These are phyloP conservation scores for Warburgia ugandensis DNA, from an alignment of 164 flowering plant genomes.

Conservation along the genomic window DNA sequence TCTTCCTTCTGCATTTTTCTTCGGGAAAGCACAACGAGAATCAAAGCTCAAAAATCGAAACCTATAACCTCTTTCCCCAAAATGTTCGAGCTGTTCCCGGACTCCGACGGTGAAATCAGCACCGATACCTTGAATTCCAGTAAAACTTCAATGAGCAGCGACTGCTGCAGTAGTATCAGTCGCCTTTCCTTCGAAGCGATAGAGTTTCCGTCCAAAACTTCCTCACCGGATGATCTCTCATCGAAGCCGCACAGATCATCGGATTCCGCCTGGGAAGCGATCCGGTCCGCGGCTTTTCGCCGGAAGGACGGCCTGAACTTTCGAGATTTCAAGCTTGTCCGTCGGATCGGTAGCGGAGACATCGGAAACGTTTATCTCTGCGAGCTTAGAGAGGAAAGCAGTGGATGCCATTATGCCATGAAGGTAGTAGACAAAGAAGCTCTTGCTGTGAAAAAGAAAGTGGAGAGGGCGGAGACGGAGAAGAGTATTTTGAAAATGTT, in stretches of 20 bases:
- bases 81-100: slow-evolving; percentile 24
- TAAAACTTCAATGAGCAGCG: slow-evolving; percentile 46
- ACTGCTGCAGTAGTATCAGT: slow-evolving; percentile 40
- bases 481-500: slow-evolving; percentile 57
- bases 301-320: slow-evolving; percentile 29
- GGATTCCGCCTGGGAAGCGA: slow-evolving; percentile 52
- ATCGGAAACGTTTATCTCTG: slow-evolving; percentile 75
- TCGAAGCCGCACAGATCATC: slow-evolving; percentile 61
- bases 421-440: slow-evolving; percentile 76
- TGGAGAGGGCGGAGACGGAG: slow-evolving; percentile 61
- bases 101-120: slow-evolving; percentile 32
- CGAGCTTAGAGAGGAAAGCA: slow-evolving; percentile 7
- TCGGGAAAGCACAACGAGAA: too few species aligned
- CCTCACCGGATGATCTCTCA: slow-evolving; percentile 25
- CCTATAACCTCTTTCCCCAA: too few species aligned
- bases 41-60: too few species aligned
- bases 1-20: too few species aligned
- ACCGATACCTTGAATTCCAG: slow-evolving; percentile 30
- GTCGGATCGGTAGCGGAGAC: slow-evolving; percentile 71
- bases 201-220: slow-evolving; percentile 7
- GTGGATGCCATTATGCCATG: slow-evolving; percentile 66
- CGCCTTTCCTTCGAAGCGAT: slow-evolving; percentile 44
- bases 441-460: slow-evolving; percentile 50
- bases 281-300: slow-evolving; percentile 25
- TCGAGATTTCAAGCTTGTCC: slow-evolving; percentile 52